Conservation (phyloP, 306 rosid genomes). For the Vigna mungo region DNA sequence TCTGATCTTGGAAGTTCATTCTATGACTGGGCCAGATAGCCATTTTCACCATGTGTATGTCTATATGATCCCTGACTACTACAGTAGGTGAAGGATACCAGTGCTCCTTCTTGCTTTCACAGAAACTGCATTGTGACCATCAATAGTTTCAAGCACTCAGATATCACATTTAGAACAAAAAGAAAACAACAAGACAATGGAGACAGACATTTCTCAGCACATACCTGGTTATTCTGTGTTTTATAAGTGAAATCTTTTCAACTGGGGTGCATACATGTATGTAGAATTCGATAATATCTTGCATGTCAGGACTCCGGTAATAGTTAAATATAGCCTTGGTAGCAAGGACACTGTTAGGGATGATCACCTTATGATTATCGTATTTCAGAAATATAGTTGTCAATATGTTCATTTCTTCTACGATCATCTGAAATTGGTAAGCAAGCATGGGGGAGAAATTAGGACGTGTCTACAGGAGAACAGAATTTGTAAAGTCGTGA, state of each 20-base stretch:
- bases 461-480: constrained; percentile 23
- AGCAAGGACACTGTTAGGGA: constrained; percentile 80
- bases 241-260: constrained; percentile 68
- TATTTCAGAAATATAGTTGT: constrained; percentile 82
- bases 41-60: constrained; percentile 58
- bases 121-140: constrained; percentile 61
- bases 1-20: constrained; percentile 88
- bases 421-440: constrained; percentile 76
- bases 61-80: constrained; percentile 61
- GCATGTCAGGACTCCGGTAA: constrained; percentile 96
- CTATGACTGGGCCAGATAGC: constrained; percentile 79
- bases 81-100: constrained; percentile 78
- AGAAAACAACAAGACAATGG: neutral
- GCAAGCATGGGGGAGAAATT: constrained; percentile 22
- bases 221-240: constrained; percentile 73
- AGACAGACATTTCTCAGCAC: neutral
- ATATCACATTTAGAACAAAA: neutral
- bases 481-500: neutral
- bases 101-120: constrained; percentile 85
- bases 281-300: constrained; percentile 76
- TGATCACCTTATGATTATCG: constrained; percentile 67
- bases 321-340: constrained; percentile 72
- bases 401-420: constrained; percentile 98
- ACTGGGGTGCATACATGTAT: constrained; percentile 78
- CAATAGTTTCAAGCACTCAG: constrained; percentile 4